Conservation (phyloP, 192 early-diverging fungal species). For the Coemansia sp. region DNA sequence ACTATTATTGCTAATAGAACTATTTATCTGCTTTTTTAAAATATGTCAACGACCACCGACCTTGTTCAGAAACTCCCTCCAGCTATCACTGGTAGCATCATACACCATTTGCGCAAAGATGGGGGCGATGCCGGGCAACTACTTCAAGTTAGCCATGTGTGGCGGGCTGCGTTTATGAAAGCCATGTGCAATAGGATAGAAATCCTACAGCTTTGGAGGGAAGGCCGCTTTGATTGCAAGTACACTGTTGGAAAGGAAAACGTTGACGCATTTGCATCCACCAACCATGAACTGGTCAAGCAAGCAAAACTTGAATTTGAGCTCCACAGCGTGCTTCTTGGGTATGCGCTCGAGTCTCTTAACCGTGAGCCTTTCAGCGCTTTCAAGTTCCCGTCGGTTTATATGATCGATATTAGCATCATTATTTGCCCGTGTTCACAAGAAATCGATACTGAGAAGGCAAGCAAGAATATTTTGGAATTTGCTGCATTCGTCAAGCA, state of each 20-base stretch:
- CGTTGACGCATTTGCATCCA: background rate
- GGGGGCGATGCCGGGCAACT: background rate
- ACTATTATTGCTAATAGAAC: background rate
- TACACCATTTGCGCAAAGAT: background rate
- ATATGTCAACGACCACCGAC: background rate
- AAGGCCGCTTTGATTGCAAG: background rate
- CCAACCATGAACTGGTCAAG: slow-evolving; percentile 1
- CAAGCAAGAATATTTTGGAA: background rate
- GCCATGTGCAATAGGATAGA: slow-evolving; percentile 13
- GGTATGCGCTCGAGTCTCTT: slow-evolving; percentile 4
- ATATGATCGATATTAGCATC: background rate
- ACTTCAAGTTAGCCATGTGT: slow-evolving; percentile 3
- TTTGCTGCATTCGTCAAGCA: background rate
- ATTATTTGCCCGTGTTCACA: slow-evolving; percentile 1
- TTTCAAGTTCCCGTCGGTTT: background rate
- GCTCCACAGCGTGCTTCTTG: slow-evolving; percentile 9
- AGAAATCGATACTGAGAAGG: background rate
- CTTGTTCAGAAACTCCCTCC: slow-evolving; percentile 2
- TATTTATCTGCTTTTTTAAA: background rate
- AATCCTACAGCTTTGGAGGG: slow-evolving; percentile 1
- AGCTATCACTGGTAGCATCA: background rate
- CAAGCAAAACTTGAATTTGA: slow-evolving; percentile 4
- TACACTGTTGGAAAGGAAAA: background rate
- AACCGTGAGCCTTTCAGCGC: background rate
- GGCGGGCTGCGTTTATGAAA: slow-evolving; percentile 5